Conservation (phyloP, 176 grass and related monocot species). For the Aegilops speltoides region DNA sequence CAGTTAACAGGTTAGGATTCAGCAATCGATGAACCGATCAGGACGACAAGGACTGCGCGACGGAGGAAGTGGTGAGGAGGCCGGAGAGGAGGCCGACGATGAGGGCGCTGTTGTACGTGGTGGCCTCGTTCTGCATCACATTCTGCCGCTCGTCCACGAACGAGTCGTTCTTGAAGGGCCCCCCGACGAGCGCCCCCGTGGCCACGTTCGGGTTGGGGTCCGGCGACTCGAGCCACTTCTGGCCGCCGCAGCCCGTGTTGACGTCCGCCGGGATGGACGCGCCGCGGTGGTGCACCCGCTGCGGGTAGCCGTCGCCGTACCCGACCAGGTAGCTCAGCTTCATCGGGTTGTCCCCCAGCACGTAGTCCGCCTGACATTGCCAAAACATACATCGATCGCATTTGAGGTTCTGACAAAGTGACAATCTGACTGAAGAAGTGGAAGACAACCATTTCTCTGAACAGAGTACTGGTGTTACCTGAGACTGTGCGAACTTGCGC, state of each 20-base stretch:
- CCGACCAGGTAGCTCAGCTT: constrained; percentile 87
- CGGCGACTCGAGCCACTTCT: constrained; percentile 52
- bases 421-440: neutral
- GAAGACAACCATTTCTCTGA: neutral
- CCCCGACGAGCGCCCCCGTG: constrained; percentile 62
- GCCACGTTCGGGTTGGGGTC: constrained; percentile 67
- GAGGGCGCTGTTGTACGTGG: constrained; percentile 65
- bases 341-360: constrained; percentile 73
- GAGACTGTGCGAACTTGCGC: constrained; percentile 69
- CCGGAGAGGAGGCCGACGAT: constrained; percentile 61
- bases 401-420: neutral
- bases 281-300: constrained; percentile 71
- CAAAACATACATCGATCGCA: neutral
- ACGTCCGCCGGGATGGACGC: constrained; percentile 66
- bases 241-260: constrained; percentile 54
- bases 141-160: constrained; percentile 60
- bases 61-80: constrained; percentile 48
- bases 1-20: neutral
- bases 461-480: constrained; percentile 25
- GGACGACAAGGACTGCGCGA: constrained; percentile 35
- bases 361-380: constrained; percentile 50
- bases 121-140: constrained; percentile 62
- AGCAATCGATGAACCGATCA: neutral
- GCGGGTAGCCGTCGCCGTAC: constrained; percentile 58
- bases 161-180: constrained; percentile 67